Evolutionary conservation across 2,329 filamentous ascomycete species (phyloP), one percentile per base, ranked within the genome.

Genomic region (Talaromyces amestolkiae): DNA sequence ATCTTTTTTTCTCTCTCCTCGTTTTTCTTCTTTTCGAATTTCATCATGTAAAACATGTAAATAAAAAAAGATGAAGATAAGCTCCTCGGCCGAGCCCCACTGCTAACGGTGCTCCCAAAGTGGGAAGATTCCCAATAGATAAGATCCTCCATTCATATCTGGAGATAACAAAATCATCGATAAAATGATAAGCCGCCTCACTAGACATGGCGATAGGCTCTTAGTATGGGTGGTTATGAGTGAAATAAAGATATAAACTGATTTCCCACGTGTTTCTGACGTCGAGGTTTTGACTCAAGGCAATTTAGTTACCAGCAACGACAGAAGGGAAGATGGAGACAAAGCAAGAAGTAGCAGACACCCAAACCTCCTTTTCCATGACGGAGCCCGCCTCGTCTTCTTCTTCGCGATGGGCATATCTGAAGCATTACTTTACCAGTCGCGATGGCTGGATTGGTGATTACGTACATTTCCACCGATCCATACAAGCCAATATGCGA

Each of bases 371-470:
- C 8, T 59, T 56, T 6, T 65, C 56, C 8, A n/a, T 53, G 1
- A 24, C 27, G 1, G 47, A 58, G 2, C 22, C 35, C 7, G 61
- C 24, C 6, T 33, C 35, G 24, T 41, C n/a, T 31, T 31, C n/a
- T 31, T 31, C 27, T 22, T 66, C 70, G 5, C 66, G 63, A 67
- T 70, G 69, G 70, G 63, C 66, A 37, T 70, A 72, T 45, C 67
- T 72, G 69, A 63, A 45, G 49, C 70, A 67, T 22, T 73, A 74
- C 58, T 66, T 74, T 51, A 71, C 68, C 1, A 70, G 69, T 27
- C 67, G 65, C 15, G 79, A 83, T 24, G 83, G 83, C 19, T 78
- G 85, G 65, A 74, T 86, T 58, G 83, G 84, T 31, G 74, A 75
- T 45, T 86, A 85, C 69, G 71, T 72, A 68, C n/a, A 63, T 13